Evolutionary conservation across 2,329 filamentous ascomycete genomes (phyloP), one percentile per base, ranked within the genome.

Genomic region (Sclerotinia nivalis): DNA sequence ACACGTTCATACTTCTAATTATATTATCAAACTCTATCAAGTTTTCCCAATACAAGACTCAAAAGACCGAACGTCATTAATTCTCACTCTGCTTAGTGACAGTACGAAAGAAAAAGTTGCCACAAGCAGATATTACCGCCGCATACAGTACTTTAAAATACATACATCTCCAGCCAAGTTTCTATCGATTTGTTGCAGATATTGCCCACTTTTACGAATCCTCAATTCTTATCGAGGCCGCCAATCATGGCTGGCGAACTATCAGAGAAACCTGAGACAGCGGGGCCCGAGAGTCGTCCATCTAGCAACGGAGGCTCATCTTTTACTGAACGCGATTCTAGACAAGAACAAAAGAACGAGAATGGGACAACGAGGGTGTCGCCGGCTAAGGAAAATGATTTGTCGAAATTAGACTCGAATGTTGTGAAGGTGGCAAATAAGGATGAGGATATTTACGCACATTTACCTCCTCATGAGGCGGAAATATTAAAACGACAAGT

Each of bases 401-500:
- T 93, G 69, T 64, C 71, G 22, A 78, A 77, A 64, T n/a, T 74
- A 28, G 77, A 79, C 56, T 78, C 78, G 6, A 75, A 75, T 50
- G 71, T 76, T 25, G 75, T 80, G 58, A 77, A 80, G 60, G 77
- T 80, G 59, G 60, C 71, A 12, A 47, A 22, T 7, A 76, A 75
- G 43, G 76, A 82, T 4, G 82, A 86, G 66, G 86, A 88, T 75
- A 82, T 86, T 4, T 89, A 87, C 76, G 82, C 82, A 37, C 87
- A 92, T 77, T 83, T 94, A 4, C 86, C 90, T 1, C 80, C 85
- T 12, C 78, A 89, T 70, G 90, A 95, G 80, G 88, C 86, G 67
- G 83, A 85, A 28, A 86, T 95, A 68, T 81, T 96, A 71, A 88
- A 85, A 78, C 84, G 82, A 70, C 92, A 96, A 80, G 84, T 93